Base-by-base conservation (phyloP, 805 yeast species). In the Cyberlindnera subsufficiens region DNA sequence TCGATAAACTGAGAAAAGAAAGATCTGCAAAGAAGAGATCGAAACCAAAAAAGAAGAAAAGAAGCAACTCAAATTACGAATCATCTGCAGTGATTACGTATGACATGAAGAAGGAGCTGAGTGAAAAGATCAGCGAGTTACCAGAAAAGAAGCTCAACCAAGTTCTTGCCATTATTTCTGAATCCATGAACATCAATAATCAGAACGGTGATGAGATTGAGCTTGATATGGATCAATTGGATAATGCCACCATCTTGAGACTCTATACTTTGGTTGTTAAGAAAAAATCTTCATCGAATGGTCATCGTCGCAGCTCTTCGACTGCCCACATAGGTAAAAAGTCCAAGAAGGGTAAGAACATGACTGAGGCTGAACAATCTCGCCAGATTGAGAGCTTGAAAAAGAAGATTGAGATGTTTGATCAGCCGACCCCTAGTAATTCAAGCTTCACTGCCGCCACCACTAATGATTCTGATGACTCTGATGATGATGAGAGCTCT, bases 51-150 rank as follows among this genome's bases (percentile, higher is more conserved):
- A 65, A 49, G 52, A 47, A 54, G 52, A 56, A 56, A 59, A 45
- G 58, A 55, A 52, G 56, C 62, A 44, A 57, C 54, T 40, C 49
- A 42, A 42, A 34, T 6, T 42, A 44, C 19, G 49, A 48, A 13
- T 47, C 52, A 54, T 44, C 61, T 51, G 42, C 56, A 58, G 63
- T 63, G 13, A 88, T 91, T 41, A 86, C 96, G 0, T 93, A 87
- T 60, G 98, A 90, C 58, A 91, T 91, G 98, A 93, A 93, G 75
- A 86, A 87, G 60, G 93, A 88, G 61, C 81, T 93, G 45, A 79
- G 89, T 43, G 97, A 89, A 58, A 81, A 81, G 52, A 90, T 93
- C 60, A 80, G 82, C 40, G 80, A 79, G 45, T 66, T 81, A 49
- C 77, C 88, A 35, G 95, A 89, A 51, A 79, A 82, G 63, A 87